Conservation (phyloP, 2,329 filamentous ascomycete genomes). For the Colletotrichum tofieldiae region DNA sequence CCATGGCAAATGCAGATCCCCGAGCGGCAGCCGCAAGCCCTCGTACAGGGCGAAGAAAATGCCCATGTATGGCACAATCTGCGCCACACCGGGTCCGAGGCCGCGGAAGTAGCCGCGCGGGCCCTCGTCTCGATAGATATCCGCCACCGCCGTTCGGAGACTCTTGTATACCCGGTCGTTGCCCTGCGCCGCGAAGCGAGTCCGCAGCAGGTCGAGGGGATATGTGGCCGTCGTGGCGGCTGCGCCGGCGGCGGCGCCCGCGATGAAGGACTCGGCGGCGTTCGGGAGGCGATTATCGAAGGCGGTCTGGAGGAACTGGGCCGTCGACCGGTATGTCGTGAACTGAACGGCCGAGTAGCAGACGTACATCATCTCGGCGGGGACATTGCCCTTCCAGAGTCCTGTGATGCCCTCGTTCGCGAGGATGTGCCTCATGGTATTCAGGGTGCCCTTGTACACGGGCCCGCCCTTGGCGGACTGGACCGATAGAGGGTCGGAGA, state of each 20-base stretch:
- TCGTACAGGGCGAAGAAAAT: constrained; percentile 96
- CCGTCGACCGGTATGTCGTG: constrained; percentile 84
- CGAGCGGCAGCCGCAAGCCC: constrained; percentile 74
- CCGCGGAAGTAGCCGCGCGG: constrained; percentile 88
- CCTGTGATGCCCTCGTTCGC: constrained; percentile 86
- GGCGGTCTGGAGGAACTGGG: constrained; percentile 73
- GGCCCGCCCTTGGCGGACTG: constrained; percentile 62
- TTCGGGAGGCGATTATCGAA: constrained; percentile 68
- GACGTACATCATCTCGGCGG: constrained; percentile 94
- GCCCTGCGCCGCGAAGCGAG: constrained; percentile 96
- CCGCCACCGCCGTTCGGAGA: constrained; percentile 76
- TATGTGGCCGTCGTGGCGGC: constrained; percentile 89
- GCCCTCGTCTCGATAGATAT: constrained; percentile 85
- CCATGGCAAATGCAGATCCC: constrained; percentile 72
- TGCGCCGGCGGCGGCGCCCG: constrained; percentile 87
- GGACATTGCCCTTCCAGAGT: constrained; percentile 98
- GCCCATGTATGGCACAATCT: constrained; percentile 97
- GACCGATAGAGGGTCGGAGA: constrained; percentile 79
- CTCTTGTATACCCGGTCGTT: constrained; percentile 83
- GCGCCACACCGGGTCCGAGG: constrained; percentile 82
- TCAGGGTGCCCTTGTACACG: constrained; percentile 82
- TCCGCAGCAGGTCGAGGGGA: constrained; percentile 92
- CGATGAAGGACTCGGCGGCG: constrained; percentile 83
- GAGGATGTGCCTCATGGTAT: constrained; percentile 83
- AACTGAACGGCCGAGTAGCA: constrained; percentile 93